Conservation (phyloP, 345 rosid genomes). For the Eucalyptus rudis region DNA sequence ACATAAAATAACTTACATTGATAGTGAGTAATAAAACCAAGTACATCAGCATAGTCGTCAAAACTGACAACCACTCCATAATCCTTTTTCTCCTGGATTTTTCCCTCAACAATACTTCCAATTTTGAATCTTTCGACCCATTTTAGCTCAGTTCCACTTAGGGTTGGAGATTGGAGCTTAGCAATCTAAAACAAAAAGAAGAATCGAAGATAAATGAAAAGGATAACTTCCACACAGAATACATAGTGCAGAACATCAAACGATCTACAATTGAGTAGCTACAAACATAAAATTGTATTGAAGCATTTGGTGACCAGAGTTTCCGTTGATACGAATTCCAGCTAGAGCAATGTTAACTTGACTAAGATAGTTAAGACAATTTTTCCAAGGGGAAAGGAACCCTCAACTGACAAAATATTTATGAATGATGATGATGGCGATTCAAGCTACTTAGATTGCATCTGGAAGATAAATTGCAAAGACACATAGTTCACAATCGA, state of each 20-base stretch:
- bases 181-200: constrained; percentile 43
- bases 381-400: not conserved
- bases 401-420: not conserved
- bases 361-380: not conserved
- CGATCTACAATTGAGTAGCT: not conserved
- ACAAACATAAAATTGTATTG: not conserved
- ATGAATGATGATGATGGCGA: not conserved
- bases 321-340: not conserved
- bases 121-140: constrained; percentile 71
- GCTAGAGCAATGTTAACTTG: not conserved
- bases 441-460: not conserved
- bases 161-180: constrained; percentile 38
- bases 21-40: constrained; percentile 71
- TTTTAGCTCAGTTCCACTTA: constrained; percentile 24
- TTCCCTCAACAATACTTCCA: constrained; percentile 66
- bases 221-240: not conserved
- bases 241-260: not conserved
- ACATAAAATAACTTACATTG: constrained; percentile 47
- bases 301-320: not conserved
- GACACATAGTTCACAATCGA: not conserved
- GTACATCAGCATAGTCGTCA: constrained; percentile 39
- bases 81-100: constrained; percentile 62
- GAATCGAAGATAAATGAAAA: not conserved
- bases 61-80: constrained; percentile 75
- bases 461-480: not conserved